phyloP scores from a whole-genome alignment of 345 rosid species.

The Sisymbrium irio region DNA sequence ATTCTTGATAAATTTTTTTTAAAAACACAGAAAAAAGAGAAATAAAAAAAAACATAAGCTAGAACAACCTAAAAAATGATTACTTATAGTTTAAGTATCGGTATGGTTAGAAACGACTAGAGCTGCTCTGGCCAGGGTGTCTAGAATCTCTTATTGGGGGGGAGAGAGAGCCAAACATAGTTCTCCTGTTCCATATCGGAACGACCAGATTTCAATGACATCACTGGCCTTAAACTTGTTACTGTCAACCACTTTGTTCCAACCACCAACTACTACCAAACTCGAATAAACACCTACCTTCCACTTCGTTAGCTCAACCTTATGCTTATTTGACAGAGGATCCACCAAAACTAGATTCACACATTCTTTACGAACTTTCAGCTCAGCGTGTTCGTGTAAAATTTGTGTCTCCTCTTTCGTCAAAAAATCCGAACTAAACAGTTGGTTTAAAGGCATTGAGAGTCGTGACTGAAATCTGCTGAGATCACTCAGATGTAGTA shows the following conservation, averaged over 20 bases:
- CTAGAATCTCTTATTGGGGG: background rate
- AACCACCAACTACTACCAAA: background rate
- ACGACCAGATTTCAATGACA: constrained; percentile 5
- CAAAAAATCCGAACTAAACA: background rate
- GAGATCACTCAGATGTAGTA: background rate
- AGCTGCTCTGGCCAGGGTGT: background rate
- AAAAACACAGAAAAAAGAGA: background rate
- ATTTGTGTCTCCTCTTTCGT: background rate
- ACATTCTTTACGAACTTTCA: background rate
- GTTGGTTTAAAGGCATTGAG: background rate
- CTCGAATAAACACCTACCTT: background rate
- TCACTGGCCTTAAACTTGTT: background rate
- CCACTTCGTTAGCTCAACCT: constrained; percentile 15
- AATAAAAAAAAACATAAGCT: background rate
- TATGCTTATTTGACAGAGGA: background rate
- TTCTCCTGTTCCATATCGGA: constrained; percentile 1
- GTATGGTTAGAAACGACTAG: background rate
- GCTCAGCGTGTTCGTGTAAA: background rate
- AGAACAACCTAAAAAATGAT: background rate
- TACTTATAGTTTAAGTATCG: background rate
- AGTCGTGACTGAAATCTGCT: background rate
- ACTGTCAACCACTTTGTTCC: constrained; percentile 4
- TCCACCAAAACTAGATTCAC: constrained; percentile 5
- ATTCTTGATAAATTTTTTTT: too few species aligned
- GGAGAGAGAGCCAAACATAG: constrained; percentile 8